Evolutionary conservation across 2,329 filamentous ascomycete species (phyloP).

Genomic region (Trichoderma sp.): DNA sequence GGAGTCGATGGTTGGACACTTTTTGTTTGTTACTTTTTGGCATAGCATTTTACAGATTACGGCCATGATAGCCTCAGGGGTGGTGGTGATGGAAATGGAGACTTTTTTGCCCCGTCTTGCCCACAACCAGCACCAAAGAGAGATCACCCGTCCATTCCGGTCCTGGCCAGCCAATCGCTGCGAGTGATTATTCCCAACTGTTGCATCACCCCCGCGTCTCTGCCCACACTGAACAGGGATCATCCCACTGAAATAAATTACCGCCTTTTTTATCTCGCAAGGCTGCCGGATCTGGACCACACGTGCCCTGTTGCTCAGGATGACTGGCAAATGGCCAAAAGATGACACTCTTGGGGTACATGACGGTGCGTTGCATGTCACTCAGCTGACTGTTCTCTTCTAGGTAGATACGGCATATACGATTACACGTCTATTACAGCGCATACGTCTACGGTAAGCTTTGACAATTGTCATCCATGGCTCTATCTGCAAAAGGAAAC

Average conservation of each 20-base stretch:
- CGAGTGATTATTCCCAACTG: not conserved
- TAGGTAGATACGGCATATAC: not conserved
- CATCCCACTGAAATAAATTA: not conserved
- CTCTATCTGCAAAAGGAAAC: not conserved
- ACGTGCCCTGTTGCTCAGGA: not conserved
- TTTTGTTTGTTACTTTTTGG: not conserved
- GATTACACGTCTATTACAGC: not conserved
- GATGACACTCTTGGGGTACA: not conserved
- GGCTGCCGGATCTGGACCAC: constrained; percentile 3
- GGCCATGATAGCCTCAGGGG: not conserved
- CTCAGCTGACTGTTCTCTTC: not conserved
- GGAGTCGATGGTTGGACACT: not conserved
- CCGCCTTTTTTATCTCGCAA: not conserved
- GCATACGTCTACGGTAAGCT: not conserved
- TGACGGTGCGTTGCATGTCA: not conserved
- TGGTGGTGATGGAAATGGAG: not conserved
- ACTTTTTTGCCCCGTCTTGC: not conserved
- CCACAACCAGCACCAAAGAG: not conserved
- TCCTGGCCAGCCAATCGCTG: not conserved
- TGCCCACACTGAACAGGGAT: not conserved
- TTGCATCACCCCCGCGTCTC: not conserved
- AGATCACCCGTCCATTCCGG: not conserved
- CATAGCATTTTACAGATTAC: not conserved
- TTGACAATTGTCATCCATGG: not conserved
- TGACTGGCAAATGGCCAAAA: not conserved